Percentiles rank a stretch among this genome's conserved stretches.
phyloP scores from a whole-genome alignment of 768 basidiomycete species.

The Sporobolomyces roseus region DNA sequence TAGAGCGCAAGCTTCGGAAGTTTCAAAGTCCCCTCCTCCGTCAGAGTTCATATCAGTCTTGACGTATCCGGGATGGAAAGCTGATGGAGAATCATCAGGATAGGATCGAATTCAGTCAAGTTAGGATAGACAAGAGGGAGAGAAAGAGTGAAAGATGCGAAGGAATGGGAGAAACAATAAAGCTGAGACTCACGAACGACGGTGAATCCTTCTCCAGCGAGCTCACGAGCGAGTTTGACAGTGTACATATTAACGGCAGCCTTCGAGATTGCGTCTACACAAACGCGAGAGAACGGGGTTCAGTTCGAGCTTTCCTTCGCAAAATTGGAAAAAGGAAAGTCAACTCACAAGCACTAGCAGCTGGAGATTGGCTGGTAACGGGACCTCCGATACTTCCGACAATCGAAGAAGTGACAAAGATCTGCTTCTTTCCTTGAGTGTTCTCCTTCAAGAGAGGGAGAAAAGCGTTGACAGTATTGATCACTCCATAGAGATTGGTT shows the following conservation, averaged over 20 bases:
- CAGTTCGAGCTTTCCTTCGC: background rate
- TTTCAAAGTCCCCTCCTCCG: background rate
- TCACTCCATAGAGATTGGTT: slow-evolving; percentile 51
- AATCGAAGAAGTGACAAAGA: slow-evolving; percentile 19
- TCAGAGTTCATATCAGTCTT: background rate
- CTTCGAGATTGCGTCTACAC: slow-evolving; percentile 31
- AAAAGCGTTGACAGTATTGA: slow-evolving; percentile 51
- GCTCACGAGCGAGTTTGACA: slow-evolving; percentile 25
- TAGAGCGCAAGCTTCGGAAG: background rate
- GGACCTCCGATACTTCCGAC: background rate
- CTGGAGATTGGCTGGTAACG: background rate
- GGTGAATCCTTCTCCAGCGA: slow-evolving; percentile 27
- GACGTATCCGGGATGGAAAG: slow-evolving; percentile 9
- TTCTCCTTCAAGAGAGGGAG: slow-evolving; percentile 50
- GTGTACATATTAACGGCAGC: slow-evolving; percentile 35
- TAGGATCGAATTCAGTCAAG: too few species aligned
- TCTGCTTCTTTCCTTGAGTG: slow-evolving; percentile 25
- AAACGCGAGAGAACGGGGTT: too few species aligned
- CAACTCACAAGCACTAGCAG: slow-evolving; percentile 16
- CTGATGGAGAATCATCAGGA: too few species aligned
- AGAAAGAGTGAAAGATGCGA: too few species aligned
- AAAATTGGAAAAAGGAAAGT: too few species aligned
- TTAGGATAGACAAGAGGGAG: too few species aligned
- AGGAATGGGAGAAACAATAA: too few species aligned
- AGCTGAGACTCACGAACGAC: too few species aligned